These are phyloP conservation scores for Tilletia indica DNA, from an alignment of 1,284 basidiomycete genomes.

Conservation along the genomic window DNA sequence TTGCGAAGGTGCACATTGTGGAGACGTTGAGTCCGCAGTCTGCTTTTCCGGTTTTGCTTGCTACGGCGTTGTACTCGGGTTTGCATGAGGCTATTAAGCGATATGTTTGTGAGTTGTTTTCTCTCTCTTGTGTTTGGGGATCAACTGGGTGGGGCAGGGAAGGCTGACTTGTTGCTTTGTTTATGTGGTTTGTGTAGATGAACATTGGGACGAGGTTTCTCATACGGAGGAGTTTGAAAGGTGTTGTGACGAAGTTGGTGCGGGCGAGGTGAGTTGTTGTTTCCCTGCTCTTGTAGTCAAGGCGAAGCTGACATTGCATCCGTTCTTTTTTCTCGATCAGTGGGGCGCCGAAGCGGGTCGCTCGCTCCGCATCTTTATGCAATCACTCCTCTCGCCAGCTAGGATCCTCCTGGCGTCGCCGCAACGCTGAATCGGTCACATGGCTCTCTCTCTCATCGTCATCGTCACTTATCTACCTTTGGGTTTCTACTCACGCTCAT, in stretches of 20 bases:
- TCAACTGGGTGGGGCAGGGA: not conserved
- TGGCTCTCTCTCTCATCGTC: too few species aligned
- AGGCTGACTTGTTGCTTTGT: not conserved
- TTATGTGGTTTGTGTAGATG: slow-evolving; percentile 20
- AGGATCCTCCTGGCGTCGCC: not conserved
- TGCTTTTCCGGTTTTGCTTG: slow-evolving; percentile 72
- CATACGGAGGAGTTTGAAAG: slow-evolving; percentile 44
- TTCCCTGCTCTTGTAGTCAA: not conserved
- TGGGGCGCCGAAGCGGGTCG: slow-evolving; percentile 20
- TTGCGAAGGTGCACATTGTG: slow-evolving; percentile 75
- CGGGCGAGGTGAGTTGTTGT: slow-evolving; percentile 32
- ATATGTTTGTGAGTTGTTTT: slow-evolving; percentile 38
- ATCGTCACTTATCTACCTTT: too few species aligned
- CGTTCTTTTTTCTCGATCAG: not conserved
- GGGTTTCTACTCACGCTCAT: too few species aligned
- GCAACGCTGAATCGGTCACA: too few species aligned
- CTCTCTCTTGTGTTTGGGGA: not conserved
- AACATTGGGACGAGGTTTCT: slow-evolving; percentile 43
- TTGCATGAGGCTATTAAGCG: slow-evolving; percentile 44
- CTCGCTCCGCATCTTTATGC: slow-evolving; percentile 17
- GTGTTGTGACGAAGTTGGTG: slow-evolving; percentile 49
- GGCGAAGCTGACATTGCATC: not conserved
- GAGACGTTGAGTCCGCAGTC: slow-evolving; percentile 69
- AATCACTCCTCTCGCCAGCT: slow-evolving; percentile 8
- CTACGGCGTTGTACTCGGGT: slow-evolving; percentile 44